Conservation (phyloP, 371 early-diverging fungal genomes). For the Smittium culicis region DNA sequence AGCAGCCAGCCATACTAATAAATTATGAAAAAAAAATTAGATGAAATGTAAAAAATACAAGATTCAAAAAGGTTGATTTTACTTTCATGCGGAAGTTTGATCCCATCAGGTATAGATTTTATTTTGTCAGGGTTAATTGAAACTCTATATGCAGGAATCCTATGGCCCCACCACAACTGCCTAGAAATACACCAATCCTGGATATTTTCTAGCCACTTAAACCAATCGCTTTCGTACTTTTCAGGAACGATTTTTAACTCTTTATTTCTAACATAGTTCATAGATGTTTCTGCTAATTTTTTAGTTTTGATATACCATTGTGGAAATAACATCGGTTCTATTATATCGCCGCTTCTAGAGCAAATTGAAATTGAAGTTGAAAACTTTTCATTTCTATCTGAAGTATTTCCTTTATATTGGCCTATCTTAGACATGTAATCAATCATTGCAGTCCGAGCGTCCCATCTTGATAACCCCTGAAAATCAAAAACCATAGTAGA, state of each 20-base stretch:
- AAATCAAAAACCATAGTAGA: not conserved
- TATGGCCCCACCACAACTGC: slow-evolving; percentile 99
- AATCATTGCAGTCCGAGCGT: slow-evolving; percentile 76
- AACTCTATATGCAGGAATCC: slow-evolving; percentile 93
- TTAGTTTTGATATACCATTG: slow-evolving; percentile 95
- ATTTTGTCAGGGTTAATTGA: slow-evolving; percentile 34
- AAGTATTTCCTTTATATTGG: slow-evolving; percentile 47
- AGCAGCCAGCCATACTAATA: slow-evolving; percentile 58
- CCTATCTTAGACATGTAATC: slow-evolving; percentile 66
- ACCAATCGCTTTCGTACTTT: slow-evolving; percentile 75
- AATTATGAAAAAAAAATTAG: not conserved
- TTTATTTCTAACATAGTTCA: slow-evolving; percentile 53
- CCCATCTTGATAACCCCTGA: slow-evolving; percentile 84
- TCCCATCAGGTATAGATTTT: too few species aligned
- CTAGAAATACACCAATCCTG: slow-evolving; percentile 99
- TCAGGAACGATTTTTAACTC: slow-evolving; percentile 66
- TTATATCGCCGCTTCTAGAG: slow-evolving; percentile 89
- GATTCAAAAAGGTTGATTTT: too few species aligned
- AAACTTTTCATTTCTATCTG: slow-evolving; percentile 50
- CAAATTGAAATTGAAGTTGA: slow-evolving; percentile 68
- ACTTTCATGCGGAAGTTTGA: too few species aligned
- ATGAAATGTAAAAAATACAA: too few species aligned
- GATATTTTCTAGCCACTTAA: slow-evolving; percentile 88
- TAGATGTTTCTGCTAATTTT: slow-evolving; percentile 58
- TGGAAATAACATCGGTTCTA: slow-evolving; percentile 92